phyloP scores from a whole-genome alignment of 495 filamentous ascomycete species.

The Podospora conica region DNA sequence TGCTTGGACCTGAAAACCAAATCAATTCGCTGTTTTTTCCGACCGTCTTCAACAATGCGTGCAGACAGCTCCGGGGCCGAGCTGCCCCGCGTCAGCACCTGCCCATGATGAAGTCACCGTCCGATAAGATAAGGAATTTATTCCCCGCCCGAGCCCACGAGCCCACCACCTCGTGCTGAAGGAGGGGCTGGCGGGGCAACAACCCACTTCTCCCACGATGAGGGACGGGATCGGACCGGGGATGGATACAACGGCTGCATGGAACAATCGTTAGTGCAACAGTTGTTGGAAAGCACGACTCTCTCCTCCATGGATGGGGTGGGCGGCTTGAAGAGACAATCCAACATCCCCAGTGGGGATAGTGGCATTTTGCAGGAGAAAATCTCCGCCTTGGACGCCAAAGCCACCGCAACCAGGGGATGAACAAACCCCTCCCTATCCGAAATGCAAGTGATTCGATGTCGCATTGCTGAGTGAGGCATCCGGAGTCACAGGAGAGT shows the following conservation, averaged over 20 bases:
- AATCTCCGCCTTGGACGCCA: neutral
- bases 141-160: too few relatives aligned
- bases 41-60: too few relatives aligned
- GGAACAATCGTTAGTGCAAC: neutral
- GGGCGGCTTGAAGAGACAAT: neutral
- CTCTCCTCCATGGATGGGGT: neutral
- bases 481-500: neutral
- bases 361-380: neutral
- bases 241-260: neutral
- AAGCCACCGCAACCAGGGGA: neutral
- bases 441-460: neutral
- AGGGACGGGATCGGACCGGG: neutral
- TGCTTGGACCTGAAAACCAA: neutral
- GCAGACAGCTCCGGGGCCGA: neutral
- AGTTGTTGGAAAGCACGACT: neutral
- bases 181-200: conserved; percentile 12
- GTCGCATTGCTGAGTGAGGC: conserved; percentile 10
- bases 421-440: neutral
- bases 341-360: neutral
- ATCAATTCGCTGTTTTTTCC: neutral
- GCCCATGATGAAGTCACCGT: conserved; percentile 26
- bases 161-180: too few relatives aligned
- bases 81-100: neutral
- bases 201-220: neutral
- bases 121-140: conserved; percentile 29